Base-by-base conservation (phyloP, 2,329 filamentous ascomycete genomes). In the Aspergillus sp. region DNA sequence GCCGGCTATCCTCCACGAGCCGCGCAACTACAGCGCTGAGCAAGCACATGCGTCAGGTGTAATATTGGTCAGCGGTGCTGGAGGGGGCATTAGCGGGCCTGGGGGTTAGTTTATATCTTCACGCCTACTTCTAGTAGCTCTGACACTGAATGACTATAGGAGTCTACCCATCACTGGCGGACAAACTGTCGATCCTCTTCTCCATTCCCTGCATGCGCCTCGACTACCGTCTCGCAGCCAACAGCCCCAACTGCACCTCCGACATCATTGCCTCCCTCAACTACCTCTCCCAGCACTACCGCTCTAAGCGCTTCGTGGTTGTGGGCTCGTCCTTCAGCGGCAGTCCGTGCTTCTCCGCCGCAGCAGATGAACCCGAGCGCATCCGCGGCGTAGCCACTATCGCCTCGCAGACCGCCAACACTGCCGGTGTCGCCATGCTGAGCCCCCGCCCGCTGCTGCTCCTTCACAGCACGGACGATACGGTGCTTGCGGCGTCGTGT, bases 241-340 rank as follows among this genome's bases (percentile, higher is more conserved):
- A 57, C 8, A 66, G 57, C 32, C 52, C 55, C 5, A 62, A 62
- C 46, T 72, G 70, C 53, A 56, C 62, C 3, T 47, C 56, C 5
- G 69, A 73, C 48, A 61, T 69, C 0, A 42, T 55, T 6, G 62
- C 68, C 7, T 62, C 61, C 4, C 66, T 73, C 61, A 51, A 62
- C 29, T 67, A 65, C 43, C 57, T 72, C 6, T 42, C 60, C 9
- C 49, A 59, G 9, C 48, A 55, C 28, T 66, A 61, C 49, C 55
- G 51, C 0, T 55, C 67, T 1, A 49, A 47, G n/a, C 57, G 52
- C 27, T 70, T 71, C 52, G 68, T 71, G 4, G 48, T 72, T 9
- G 59, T 71, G 1, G 70, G 70, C 41, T 73, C 69, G 70, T 68
- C 64, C 7, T 71, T 72, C 44, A 68, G 70, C 19, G 65, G 69